phyloP scores from a whole-genome alignment of 192 early-diverging fungal species.

The Coemansia sp. region DNA sequence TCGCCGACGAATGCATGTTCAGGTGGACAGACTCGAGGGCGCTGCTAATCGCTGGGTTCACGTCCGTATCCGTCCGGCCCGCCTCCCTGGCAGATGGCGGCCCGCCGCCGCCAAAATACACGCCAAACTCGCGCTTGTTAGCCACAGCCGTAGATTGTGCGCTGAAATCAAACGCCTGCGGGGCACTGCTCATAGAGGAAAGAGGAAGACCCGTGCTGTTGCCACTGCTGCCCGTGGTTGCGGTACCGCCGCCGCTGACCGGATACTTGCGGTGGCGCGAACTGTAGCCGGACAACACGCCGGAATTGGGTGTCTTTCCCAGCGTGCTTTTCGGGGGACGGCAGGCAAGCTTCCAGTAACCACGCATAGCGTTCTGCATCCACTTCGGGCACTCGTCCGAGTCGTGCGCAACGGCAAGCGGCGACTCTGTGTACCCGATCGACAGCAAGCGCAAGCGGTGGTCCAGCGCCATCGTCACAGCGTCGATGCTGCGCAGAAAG shows the following conservation, averaged over 20 bases:
- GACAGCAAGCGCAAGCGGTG: slow-evolving; percentile 38
- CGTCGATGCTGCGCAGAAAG: slow-evolving; percentile 45
- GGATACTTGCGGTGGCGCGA: neutral
- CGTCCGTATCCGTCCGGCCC: neutral
- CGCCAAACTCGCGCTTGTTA: neutral
- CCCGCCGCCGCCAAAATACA: neutral
- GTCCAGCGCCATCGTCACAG: slow-evolving; percentile 46
- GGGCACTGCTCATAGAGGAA: neutral
- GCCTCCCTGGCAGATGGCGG: neutral
- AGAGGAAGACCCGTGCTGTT: too few species aligned
- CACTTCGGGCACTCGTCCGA: slow-evolving; percentile 38
- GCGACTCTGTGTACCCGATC: slow-evolving; percentile 23
- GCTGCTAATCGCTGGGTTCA: neutral
- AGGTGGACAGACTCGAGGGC: neutral
- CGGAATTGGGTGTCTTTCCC: neutral
- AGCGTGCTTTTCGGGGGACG: slow-evolving; percentile 9
- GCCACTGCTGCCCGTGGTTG: neutral
- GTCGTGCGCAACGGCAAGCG: slow-evolving; percentile 15
- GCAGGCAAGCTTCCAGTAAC: slow-evolving; percentile 48
- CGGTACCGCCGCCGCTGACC: neutral
- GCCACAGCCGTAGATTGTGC: neutral
- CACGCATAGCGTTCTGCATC: slow-evolving; percentile 49
- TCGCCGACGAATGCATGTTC: neutral
- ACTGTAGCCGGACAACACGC: neutral
- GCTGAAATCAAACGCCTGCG: neutral